Evolutionary conservation across 371 early-diverging fungal species (phyloP).

Genomic region (Entomophthora muscae): DNA sequence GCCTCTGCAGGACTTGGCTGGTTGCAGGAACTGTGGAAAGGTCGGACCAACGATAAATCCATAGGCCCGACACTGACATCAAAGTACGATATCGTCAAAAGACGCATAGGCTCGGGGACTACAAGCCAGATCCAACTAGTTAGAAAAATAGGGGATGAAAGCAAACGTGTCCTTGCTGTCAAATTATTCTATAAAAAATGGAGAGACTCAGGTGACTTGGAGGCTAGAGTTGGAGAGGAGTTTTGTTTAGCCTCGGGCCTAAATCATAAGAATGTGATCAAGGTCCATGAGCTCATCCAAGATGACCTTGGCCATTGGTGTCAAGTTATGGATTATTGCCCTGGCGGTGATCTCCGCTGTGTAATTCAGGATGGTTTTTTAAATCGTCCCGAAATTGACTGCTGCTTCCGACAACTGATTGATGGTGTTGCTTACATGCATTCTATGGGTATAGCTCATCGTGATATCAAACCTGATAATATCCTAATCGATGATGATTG

Average conservation of each 20-base stretch:
- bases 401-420: conserved; percentile 33
- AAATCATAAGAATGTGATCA: conserved; percentile 48
- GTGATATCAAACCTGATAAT: conserved; percentile 70
- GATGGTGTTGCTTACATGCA: conserved; percentile 30
- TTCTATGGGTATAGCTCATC: conserved; percentile 37
- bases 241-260: conserved; percentile 47
- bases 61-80: neutral
- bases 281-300: conserved; percentile 51
- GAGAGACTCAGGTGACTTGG: neutral
- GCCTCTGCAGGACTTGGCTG: neutral
- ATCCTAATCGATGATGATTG: conserved; percentile 53
- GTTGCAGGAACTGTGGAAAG: neutral
- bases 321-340: conserved; percentile 52
- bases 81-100: neutral
- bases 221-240: conserved; percentile 17
- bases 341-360: conserved; percentile 39
- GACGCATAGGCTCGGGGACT: neutral
- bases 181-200: neutral
- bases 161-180: neutral
- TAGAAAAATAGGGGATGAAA: neutral
- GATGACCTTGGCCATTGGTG: conserved; percentile 36
- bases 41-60: neutral
- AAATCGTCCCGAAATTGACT: conserved; percentile 22
- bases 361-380: conserved; percentile 23
- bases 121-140: neutral